Percentiles rank a stretch among this genome's conserved stretches.
Evolutionary conservation across 2,329 filamentous ascomycete species (phyloP).

Genomic region (Pseudogymnoascus sp.): DNA sequence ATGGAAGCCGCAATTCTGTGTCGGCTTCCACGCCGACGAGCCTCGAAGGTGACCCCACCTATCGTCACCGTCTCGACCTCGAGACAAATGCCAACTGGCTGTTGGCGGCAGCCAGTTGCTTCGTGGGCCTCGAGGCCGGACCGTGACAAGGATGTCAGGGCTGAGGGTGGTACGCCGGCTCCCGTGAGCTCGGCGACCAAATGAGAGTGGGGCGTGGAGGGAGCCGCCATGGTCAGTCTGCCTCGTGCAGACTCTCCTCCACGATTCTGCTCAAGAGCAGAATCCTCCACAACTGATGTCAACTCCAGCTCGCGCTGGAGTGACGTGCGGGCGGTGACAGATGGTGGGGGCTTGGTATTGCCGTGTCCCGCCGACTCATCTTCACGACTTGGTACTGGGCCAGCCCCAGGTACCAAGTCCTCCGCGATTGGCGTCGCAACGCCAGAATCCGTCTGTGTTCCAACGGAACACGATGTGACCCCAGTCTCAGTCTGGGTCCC

Average conservation of each 20-base stretch:
- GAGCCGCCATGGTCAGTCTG: slow-evolving; percentile 3
- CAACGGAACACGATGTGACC: not conserved
- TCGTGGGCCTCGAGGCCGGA: slow-evolving; percentile 1
- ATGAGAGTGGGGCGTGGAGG: not conserved
- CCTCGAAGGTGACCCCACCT: slow-evolving; percentile 14
- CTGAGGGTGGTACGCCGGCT: slow-evolving; percentile 1
- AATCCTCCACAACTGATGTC: slow-evolving; percentile 5
- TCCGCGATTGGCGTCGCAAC: slow-evolving; percentile 1
- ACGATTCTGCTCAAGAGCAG: not conserved
- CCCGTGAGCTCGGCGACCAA: not conserved
- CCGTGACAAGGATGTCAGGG: slow-evolving; percentile 1
- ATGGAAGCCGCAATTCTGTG: not conserved
- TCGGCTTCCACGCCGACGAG: slow-evolving; percentile 1
- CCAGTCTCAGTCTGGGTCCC: not conserved
- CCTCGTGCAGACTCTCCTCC: not conserved
- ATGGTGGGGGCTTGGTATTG: not conserved
- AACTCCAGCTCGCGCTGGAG: slow-evolving; percentile 6
- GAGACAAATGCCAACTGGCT: not conserved
- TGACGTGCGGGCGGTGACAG: slow-evolving; percentile 3
- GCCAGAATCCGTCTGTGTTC: not conserved
- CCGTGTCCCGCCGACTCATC: not conserved
- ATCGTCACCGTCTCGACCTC: slow-evolving; percentile 7
- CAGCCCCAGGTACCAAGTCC: not conserved
- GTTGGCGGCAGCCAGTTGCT: not conserved
- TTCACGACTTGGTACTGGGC: not conserved